These are phyloP conservation scores for Eucalyptus sp. DNA, from an alignment of 345 rosid genomes.

Conservation along the genomic window DNA sequence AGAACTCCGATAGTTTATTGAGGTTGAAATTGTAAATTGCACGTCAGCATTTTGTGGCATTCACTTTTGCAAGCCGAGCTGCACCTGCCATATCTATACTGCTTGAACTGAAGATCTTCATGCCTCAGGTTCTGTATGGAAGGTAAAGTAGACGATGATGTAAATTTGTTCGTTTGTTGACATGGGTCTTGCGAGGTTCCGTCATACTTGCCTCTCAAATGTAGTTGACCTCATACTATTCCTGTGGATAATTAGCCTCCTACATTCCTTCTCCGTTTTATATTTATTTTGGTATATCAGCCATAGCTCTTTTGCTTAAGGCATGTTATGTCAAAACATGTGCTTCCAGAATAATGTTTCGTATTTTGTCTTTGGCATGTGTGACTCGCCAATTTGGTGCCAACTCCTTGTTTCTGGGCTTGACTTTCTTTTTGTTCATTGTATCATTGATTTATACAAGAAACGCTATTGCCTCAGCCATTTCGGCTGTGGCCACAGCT, in stretches of 20 bases:
- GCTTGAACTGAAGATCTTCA: not conserved
- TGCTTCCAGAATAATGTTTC: not conserved
- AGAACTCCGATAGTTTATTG: slow-evolving; percentile 21
- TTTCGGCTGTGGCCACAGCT: not conserved
- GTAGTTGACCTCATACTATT: not conserved
- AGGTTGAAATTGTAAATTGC: not conserved
- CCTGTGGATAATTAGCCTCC: not conserved
- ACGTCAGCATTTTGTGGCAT: not conserved
- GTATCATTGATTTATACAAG: not conserved
- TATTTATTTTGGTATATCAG: not conserved
- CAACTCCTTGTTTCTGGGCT: not conserved
- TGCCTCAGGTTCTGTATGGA: not conserved
- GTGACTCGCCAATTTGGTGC: not conserved
- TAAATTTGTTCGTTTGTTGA: not conserved
- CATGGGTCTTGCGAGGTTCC: not conserved
- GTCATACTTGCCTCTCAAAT: not conserved
- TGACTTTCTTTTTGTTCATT: not conserved
- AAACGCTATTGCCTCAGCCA: not conserved
- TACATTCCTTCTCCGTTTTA: not conserved
- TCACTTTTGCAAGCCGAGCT: not conserved
- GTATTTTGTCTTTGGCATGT: not conserved
- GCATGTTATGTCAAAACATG: not conserved
- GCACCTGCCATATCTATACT: not conserved
- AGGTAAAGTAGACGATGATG: not conserved
- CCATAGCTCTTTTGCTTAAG: not conserved